These are phyloP conservation scores for Claviceps sorghi DNA, from an alignment of 2,329 filamentous ascomycete genomes.

Conservation along the genomic window DNA sequence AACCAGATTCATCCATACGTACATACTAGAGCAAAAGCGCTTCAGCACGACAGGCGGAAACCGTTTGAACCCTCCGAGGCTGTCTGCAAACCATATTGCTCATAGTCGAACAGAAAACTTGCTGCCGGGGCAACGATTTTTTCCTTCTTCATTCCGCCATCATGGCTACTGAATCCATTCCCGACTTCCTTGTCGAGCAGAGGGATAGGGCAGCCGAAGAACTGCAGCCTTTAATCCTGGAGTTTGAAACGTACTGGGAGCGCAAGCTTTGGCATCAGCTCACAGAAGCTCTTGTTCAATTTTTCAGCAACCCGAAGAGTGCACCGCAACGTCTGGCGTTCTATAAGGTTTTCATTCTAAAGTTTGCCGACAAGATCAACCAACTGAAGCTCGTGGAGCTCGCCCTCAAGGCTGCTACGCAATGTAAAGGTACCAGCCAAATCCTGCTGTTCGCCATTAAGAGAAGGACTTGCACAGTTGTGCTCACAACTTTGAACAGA, in stretches of 20 bases:
- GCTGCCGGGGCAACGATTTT: not conserved
- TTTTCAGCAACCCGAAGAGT: slow-evolving; percentile 74
- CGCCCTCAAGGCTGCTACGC: slow-evolving; percentile 71
- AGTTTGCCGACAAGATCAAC: slow-evolving; percentile 97
- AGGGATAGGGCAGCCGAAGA: slow-evolving; percentile 77
- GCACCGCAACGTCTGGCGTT: slow-evolving; percentile 72
- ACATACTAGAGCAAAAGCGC: not conserved
- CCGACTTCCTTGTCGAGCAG: slow-evolving; percentile 83
- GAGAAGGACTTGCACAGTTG: not conserved
- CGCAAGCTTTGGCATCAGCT: slow-evolving; percentile 98
- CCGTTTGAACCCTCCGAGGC: not conserved
- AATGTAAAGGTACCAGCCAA: slow-evolving; percentile 53
- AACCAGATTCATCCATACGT: not conserved
- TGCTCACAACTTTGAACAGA: slow-evolving; percentile 37
- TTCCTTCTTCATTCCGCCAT: not conserved
- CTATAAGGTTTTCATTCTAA: slow-evolving; percentile 89
- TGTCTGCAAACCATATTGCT: not conserved
- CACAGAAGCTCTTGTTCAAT: slow-evolving; percentile 73
- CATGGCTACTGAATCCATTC: slow-evolving; percentile 52
- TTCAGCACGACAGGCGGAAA: not conserved
- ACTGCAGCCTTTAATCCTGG: slow-evolving; percentile 73
- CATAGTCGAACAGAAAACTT: not conserved
- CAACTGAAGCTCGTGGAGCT: slow-evolving; percentile 92
- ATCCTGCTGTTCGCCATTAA: not conserved
- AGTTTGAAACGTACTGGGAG: slow-evolving; percentile 96